Percentiles rank a stretch among this genome's conserved stretches.
Conservation (phyloP, 371 early-diverging fungal species). For the Neoconidiobolus thromboides region DNA sequence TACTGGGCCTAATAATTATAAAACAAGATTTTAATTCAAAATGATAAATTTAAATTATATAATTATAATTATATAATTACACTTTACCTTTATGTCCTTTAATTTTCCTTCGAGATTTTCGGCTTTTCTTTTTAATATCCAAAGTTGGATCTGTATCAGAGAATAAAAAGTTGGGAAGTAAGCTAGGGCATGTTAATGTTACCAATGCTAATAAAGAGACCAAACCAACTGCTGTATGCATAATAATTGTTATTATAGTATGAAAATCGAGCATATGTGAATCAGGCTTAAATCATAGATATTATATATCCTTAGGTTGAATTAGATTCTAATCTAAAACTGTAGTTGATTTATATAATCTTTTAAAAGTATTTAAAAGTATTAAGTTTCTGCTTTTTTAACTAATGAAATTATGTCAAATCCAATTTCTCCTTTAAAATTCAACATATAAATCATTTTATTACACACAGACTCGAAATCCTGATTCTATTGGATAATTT, state of each 20-base stretch:
- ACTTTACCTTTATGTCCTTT: background rate
- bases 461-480: too few relatives aligned
- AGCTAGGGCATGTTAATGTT: background rate
- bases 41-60: background rate
- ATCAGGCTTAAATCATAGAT: too few relatives aligned
- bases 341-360: too few relatives aligned
- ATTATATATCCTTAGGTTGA: too few relatives aligned
- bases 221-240: slow-evolving; percentile 3
- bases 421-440: too few relatives aligned
- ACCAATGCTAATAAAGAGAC: background rate
- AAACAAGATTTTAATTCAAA: background rate
- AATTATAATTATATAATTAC: background rate
- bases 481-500: too few relatives aligned
- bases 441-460: too few relatives aligned
- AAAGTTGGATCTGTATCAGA: background rate
- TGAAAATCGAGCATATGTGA: too few relatives aligned
- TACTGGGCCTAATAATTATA: background rate
- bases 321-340: too few relatives aligned
- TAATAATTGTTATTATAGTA: background rate
- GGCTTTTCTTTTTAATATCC: background rate
- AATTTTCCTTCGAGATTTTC: background rate
- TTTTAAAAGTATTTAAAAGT: too few relatives aligned
- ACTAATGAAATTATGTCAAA: too few relatives aligned
- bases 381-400: too few relatives aligned
- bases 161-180: background rate